A percentile compares a stretch with the other conserved stretches of the same genome.
Conservation (phyloP, 306 rosid species). For the Hylodesmum podocarpum region DNA sequence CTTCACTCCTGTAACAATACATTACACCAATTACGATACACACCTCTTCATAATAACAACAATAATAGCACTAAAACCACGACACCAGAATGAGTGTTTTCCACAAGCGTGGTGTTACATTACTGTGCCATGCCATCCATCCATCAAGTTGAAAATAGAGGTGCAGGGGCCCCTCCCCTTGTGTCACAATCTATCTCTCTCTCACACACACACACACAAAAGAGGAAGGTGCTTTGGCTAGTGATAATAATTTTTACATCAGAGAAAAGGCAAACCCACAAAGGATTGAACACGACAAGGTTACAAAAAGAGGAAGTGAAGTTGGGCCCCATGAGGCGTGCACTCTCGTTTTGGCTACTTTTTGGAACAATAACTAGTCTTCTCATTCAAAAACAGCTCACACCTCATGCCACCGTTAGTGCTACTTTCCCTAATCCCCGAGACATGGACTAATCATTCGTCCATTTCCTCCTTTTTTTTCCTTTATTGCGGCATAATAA, state of each 20-base stretch:
- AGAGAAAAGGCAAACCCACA: slow-evolving; percentile 46
- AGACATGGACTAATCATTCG: slow-evolving; percentile 50
- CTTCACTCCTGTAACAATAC: background rate
- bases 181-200: slow-evolving; percentile 20
- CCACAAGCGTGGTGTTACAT: slow-evolving; percentile 19
- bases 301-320: slow-evolving; percentile 48
- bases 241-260: slow-evolving; percentile 46
- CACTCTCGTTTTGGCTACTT: slow-evolving; percentile 39
- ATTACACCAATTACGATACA: slow-evolving; percentile 24
- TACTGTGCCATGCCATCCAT: slow-evolving; percentile 1
- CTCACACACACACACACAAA: slow-evolving; percentile 16
- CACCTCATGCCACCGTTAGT: slow-evolving; percentile 47
- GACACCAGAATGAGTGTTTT: slow-evolving; percentile 17
- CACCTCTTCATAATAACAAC: background rate
- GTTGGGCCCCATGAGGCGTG: slow-evolving; percentile 64
- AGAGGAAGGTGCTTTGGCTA: slow-evolving; percentile 40
- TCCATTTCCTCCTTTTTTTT: background rate
- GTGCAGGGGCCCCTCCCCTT: slow-evolving; percentile 19
- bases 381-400: slow-evolving; percentile 56
- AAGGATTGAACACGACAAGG: slow-evolving; percentile 49
- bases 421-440: slow-evolving; percentile 70
- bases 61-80: background rate
- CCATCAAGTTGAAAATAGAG: slow-evolving; percentile 7
- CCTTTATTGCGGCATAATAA: slow-evolving; percentile 46
- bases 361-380: slow-evolving; percentile 42